Evolutionary conservation across 2,329 filamentous ascomycete genomes (phyloP), one percentile per base, ranked within the genome.

Genomic region (Sporothrix brasiliensis): DNA sequence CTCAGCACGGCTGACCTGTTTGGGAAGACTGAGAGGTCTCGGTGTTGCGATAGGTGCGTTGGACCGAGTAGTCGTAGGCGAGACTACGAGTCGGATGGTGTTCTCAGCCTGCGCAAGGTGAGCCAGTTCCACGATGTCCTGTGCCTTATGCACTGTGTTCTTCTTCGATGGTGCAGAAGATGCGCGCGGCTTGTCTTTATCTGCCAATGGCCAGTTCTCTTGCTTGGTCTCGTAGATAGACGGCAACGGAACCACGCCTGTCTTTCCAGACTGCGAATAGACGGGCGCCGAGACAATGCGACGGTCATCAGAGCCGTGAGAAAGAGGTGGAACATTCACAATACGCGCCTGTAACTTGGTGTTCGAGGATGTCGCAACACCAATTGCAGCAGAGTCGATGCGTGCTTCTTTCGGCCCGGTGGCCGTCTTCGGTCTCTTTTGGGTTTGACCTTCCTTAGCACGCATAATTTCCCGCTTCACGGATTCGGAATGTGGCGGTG

Each of bases 201-300:
- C 74, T 60, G 58, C 52, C n/a, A 11, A 69, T 68, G 53, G 53
- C 72, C 69, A 74, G 67, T 73, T 77, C 71, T 77, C 77, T 67
- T 70, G 71, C 21, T 74, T 77, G 71, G 80, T 81, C 73, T 85
- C 86, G 21, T 80, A 80, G 53, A 88, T 87, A 0, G 84, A 81
- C 2, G 86, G 84, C 30, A 87, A 75, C 6, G 79, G 70, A 1
- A 19, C 80, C 10, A 79, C 76, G 5, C 79, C 73, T 75, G 81
- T 75, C 74, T 81, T 71, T 30, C 77, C 79, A 14, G 77, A 77
- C 27, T 83, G 80, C 7, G 79, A 79, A 65, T 85, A 83, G 1
- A 80, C 81, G 0, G 86, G 86, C 3, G 85, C 86, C 13, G 86
- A 88, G 4, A 83, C 81, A 41, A 80, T 77, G 24, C 86, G 82